Conservation (phyloP, 2,329 filamentous ascomycete species). For the Ophiocordyceps camponoti-saundersi region DNA sequence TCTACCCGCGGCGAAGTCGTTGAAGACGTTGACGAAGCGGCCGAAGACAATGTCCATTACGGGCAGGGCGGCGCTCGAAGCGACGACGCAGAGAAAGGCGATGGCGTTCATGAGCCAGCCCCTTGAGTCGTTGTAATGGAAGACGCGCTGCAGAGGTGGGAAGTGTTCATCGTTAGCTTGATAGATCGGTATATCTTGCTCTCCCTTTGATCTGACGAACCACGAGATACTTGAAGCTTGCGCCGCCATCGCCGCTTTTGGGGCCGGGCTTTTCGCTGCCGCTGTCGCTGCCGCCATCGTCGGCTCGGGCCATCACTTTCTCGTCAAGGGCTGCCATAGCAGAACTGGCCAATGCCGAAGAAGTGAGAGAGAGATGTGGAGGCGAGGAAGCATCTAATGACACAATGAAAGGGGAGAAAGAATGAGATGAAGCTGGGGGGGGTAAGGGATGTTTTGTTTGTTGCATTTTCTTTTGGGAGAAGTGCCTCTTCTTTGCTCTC, state of each 20-base stretch:
- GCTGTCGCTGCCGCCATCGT: constrained; percentile 11
- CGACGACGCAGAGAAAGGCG: constrained; percentile 19
- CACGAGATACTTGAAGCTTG: constrained; percentile 11
- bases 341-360: too few relatives aligned
- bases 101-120: constrained; percentile 20
- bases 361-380: too few relatives aligned
- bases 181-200: neutral
- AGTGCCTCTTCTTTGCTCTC: too few relatives aligned
- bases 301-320: neutral
- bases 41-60: constrained; percentile 45
- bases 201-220: constrained; percentile 3
- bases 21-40: constrained; percentile 35
- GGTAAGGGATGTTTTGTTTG: too few relatives aligned
- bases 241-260: neutral
- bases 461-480: too few relatives aligned
- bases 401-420: too few relatives aligned
- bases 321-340: neutral
- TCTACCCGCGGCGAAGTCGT: constrained; percentile 30
- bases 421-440: too few relatives aligned
- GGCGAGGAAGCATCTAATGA: too few relatives aligned
- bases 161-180: neutral
- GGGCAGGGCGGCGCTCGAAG: constrained; percentile 22
- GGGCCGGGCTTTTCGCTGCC: neutral
- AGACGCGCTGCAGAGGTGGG: constrained; percentile 13
- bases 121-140: constrained; percentile 18